Evolutionary conservation across 768 basidiomycete species (phyloP).

Genomic region (Boletus huronensis): DNA sequence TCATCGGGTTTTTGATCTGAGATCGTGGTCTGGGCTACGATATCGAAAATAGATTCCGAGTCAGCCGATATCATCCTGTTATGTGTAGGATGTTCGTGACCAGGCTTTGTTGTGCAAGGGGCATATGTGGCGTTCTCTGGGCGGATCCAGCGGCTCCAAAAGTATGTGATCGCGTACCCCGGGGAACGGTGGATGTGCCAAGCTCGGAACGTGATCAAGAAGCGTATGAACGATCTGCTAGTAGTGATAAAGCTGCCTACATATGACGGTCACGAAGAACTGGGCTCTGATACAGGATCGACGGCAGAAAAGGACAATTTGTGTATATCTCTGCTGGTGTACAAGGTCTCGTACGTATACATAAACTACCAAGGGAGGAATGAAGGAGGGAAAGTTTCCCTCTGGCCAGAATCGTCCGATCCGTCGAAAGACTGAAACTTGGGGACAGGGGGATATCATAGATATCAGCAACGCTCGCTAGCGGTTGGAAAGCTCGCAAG

Average conservation of each 20-base stretch:
- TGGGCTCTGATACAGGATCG: too few relatives aligned
- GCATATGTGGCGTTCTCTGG: too few relatives aligned
- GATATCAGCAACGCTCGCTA: not conserved
- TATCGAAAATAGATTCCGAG: too few relatives aligned
- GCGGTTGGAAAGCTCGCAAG: slow-evolving; percentile 26
- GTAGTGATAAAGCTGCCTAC: too few relatives aligned
- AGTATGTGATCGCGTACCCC: not conserved
- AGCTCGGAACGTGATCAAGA: not conserved
- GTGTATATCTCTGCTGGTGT: not conserved
- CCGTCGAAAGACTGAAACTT: not conserved
- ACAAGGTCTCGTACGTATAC: not conserved
- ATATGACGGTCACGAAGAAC: too few relatives aligned
- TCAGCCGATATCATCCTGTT: too few relatives aligned
- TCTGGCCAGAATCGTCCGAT: not conserved
- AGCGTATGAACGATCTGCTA: too few relatives aligned
- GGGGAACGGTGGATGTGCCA: not conserved
- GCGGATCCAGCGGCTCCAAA: too few relatives aligned
- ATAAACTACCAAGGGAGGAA: not conserved
- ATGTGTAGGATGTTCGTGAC: too few relatives aligned
- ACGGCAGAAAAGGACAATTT: not conserved
- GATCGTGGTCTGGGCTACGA: not conserved
- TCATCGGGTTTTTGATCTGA: not conserved
- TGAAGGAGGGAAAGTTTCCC: not conserved
- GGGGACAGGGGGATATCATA: too few relatives aligned
- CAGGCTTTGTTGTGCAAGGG: too few relatives aligned